Evolutionary conservation across 2,329 filamentous ascomycete species (phyloP).

Genomic region (Septoria petroselini): DNA sequence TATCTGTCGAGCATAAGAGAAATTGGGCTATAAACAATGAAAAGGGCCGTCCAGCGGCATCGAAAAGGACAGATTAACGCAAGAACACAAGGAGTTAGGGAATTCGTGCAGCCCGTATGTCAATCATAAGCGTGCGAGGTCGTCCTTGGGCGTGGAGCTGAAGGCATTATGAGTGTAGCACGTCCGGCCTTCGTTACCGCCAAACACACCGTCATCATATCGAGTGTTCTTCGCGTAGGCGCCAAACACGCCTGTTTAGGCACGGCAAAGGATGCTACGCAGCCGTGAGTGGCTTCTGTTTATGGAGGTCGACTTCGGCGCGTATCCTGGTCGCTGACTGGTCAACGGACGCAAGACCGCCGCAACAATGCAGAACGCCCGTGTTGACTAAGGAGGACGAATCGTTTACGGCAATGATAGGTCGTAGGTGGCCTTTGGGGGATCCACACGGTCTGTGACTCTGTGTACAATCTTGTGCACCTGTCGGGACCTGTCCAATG

Average conservation of each 20-base stretch:
- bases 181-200: conserved; percentile 17
- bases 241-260: conserved; percentile 19
- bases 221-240: conserved; percentile 18
- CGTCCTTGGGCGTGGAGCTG: neutral
- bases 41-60: conserved; percentile 32
- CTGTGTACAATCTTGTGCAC: too few species aligned
- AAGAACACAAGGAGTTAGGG: conserved; percentile 17
- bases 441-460: too few species aligned
- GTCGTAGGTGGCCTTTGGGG: neutral
- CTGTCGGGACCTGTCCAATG: too few species aligned
- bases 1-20: neutral
- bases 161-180: neutral
- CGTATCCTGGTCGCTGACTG: conserved; percentile 9
- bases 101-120: conserved; percentile 26
- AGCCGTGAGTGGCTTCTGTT: conserved; percentile 13
- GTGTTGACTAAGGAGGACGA: neutral
- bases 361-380: conserved; percentile 4
- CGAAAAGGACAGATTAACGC: conserved; percentile 10
- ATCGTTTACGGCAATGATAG: conserved; percentile 3
- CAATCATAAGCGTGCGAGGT: conserved; percentile 1
- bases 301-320: conserved; percentile 6
- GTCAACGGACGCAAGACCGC: conserved; percentile 6
- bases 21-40: neutral
- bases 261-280: conserved; percentile 7
- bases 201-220: conserved; percentile 20